Base-by-base conservation (phyloP, 2,329 filamentous ascomycete genomes). In the Parafenestella ontariensis region DNA sequence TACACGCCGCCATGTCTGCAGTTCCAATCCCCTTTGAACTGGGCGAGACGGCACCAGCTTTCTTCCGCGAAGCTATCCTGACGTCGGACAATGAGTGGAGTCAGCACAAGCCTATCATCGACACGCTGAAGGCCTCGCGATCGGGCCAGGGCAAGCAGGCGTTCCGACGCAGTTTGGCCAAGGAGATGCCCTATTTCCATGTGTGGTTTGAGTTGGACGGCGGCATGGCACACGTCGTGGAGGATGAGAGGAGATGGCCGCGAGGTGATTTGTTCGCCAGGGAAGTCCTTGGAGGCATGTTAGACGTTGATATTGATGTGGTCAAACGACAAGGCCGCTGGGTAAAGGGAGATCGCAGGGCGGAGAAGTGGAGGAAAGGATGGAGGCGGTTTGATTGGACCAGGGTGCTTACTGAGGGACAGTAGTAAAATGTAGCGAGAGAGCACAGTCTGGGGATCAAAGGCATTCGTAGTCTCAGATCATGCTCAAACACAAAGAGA, bases 121-220 rank as follows among this genome's bases (percentile, higher is more conserved):
- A 98, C 75, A 99, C 95, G 0, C 76, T 85, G 8, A 86, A 87
- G 57, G 80, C 80, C 29, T 83, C 86, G 0, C 76, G 81, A n/a
- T 82, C 86, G 2, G 91, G 90, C 0, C 75, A 92, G 58, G 95
- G 94, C 0, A 90, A 90, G 69, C 76, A 84, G 48, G 93, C 95
- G 1, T 99, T 99, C 74, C 84, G 94, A 1, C 84, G 87, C 52
- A 89, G 85, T 18, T 81, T 99, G 56, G 91, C 91, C 11, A 96
- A 96, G 78, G 94, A 99, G 79, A 94, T 96, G 90, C 94, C 96
- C 0, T 99, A 99, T 75, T 99, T 99, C 69, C 95, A 99, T 74
- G 94, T 76, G 4, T 99, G 94, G 93, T 98, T 98, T 72, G 86
- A 87, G 47, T 80, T 99, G 1, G 93, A 99, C 71, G 95, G 95